phyloP scores from a whole-genome alignment of 306 rosid species.

The Malus domestica region ASM211411v1 NC_041789.1:20748501-20749000 shows the following conservation, averaged over 20 bases:
- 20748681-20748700: no score
- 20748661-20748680: neutral
- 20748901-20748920: neutral
- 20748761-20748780: neutral
- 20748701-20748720: neutral
- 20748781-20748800: neutral
- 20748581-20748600: neutral
- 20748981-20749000: neutral
- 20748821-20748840: neutral
- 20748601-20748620: neutral
- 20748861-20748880: conserved; percentile 3
- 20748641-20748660: neutral
- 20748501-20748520: neutral
- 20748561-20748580: neutral
- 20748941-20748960: neutral
- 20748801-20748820: neutral
- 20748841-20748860: neutral
- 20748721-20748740: neutral
- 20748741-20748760: neutral
- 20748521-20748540: neutral
- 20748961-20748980: neutral
- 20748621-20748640: neutral
- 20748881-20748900: conserved; percentile 1
- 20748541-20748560: neutral
- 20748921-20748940: conserved; percentile 9